Conservation (phyloP, 2,329 filamentous ascomycete genomes). For the Apiospora phragmitis region DNA sequence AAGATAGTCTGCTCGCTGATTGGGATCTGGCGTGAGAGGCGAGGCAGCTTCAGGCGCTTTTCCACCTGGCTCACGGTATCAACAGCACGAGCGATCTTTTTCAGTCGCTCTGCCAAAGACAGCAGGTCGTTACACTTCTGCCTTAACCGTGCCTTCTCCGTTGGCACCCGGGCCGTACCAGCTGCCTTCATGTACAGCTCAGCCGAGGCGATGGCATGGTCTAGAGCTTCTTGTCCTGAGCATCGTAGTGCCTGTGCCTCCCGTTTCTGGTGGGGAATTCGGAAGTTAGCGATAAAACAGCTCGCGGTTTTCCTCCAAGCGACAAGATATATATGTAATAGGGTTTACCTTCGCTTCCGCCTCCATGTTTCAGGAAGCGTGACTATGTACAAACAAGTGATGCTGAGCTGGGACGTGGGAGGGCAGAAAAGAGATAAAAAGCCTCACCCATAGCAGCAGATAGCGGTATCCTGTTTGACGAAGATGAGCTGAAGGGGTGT, state of each 20-base stretch:
- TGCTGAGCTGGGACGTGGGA: background rate
- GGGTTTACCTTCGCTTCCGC: conserved; percentile 43
- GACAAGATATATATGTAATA: conserved; percentile 1
- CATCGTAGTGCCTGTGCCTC: conserved; percentile 53
- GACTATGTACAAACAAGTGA: background rate
- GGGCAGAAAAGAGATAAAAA: background rate
- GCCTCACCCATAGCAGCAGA: conserved; percentile 8
- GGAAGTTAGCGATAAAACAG: background rate
- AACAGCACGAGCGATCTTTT: conserved; percentile 38
- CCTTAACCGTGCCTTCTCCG: conserved; percentile 67
- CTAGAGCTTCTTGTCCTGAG: conserved; percentile 64
- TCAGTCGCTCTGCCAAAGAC: conserved; percentile 73
- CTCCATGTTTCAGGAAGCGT: conserved; percentile 37
- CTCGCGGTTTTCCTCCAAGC: background rate
- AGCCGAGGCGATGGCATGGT: conserved; percentile 73
- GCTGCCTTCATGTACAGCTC: conserved; percentile 82
- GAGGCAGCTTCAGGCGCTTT: conserved; percentile 32
- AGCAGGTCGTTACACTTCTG: conserved; percentile 71
- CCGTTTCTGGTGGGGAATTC: conserved; percentile 43
- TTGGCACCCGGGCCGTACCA: conserved; percentile 56
- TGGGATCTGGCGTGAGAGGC: conserved; percentile 60
- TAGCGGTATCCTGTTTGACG: background rate
- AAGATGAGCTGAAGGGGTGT: background rate
- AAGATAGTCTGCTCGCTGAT: conserved; percentile 76
- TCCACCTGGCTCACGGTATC: conserved; percentile 24